phyloP scores from a whole-genome alignment of 2,329 filamentous ascomycete genomes.

The Verticillium zaregamsianum region DNA sequence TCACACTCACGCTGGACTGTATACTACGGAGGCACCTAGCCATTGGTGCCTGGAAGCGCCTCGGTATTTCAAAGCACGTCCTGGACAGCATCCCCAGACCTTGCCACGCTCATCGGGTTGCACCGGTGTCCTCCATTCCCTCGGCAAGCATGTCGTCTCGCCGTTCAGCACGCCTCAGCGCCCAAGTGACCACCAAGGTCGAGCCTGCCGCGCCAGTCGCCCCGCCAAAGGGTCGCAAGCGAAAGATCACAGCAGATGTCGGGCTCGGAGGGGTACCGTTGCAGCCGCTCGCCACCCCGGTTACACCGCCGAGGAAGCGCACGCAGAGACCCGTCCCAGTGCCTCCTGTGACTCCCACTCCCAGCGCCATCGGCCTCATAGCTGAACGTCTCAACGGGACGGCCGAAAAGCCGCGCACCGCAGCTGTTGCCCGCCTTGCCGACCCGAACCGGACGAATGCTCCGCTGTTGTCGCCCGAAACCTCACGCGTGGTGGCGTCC shows the following conservation, averaged over 20 bases:
- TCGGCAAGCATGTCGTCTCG: constrained; percentile 12
- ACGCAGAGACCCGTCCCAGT: constrained; percentile 12
- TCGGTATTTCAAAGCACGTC: not conserved
- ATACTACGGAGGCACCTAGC: not conserved
- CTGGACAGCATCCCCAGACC: not conserved
- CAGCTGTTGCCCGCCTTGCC: constrained; percentile 50
- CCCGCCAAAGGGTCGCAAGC: constrained; percentile 25
- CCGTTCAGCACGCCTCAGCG: constrained; percentile 36
- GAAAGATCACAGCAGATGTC: constrained; percentile 20
- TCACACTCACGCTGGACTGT: not conserved
- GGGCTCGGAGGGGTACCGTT: constrained; percentile 15
- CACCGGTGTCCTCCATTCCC: not conserved
- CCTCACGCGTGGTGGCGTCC: constrained; percentile 57
- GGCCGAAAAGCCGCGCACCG: constrained; percentile 33
- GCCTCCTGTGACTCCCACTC: constrained; percentile 42
- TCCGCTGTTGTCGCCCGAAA: constrained; percentile 65
- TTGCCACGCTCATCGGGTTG: not conserved
- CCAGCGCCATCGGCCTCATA: constrained; percentile 37
- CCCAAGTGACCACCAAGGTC: constrained; percentile 13
- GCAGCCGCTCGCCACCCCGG: constrained; percentile 16
- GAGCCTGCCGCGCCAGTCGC: constrained; percentile 16
- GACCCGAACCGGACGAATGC: constrained; percentile 65
- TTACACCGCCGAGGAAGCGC: constrained; percentile 27
- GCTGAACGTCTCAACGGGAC: constrained; percentile 23
- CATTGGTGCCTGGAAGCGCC: not conserved